A percentile compares a stretch with the other conserved stretches of the same genome.
These are phyloP conservation scores for Diddensiella transvaalensis DNA, from an alignment of 805 yeast species.

Conservation along the genomic window DNA sequence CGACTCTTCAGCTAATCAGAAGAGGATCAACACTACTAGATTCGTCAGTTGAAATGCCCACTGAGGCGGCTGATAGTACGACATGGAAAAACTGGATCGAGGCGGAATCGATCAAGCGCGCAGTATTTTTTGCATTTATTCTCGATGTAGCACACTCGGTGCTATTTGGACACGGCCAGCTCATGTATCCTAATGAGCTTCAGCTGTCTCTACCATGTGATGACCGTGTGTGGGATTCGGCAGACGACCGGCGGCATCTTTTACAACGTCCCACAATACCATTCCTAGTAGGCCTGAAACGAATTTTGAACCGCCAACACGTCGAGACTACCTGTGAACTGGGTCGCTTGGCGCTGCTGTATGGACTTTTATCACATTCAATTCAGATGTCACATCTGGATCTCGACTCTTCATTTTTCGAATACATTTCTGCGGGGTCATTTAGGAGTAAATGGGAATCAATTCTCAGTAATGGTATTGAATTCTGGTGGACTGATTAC, in stretches of 20 bases:
- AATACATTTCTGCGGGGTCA: constrained; percentile 7
- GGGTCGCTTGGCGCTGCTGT: constrained; percentile 61
- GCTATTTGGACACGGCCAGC: constrained; percentile 69
- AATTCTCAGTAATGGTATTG: constrained; percentile 60
- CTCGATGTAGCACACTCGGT: constrained; percentile 75
- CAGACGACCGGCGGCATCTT: constrained; percentile 21
- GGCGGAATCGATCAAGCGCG: constrained; percentile 70
- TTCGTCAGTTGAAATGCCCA: constrained; percentile 26
- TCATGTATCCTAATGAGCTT: constrained; percentile 54
- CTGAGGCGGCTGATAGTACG: constrained; percentile 27
- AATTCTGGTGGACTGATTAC: constrained; percentile 50
- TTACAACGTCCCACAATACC: constrained; percentile 30
- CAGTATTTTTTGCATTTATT: constrained; percentile 77
- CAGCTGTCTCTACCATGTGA: constrained; percentile 60
- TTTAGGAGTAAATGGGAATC: constrained; percentile 59
- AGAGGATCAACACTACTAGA: constrained; percentile 48
- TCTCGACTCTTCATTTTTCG: constrained; percentile 36
- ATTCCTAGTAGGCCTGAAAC: constrained; percentile 56
- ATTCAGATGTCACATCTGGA: constrained; percentile 70
- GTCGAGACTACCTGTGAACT: constrained; percentile 48
- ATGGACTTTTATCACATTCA: constrained; percentile 63
- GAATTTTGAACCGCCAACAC: constrained; percentile 49
- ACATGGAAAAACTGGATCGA: constrained; percentile 67
- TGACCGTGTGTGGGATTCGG: constrained; percentile 52
- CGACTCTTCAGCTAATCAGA: constrained; percentile 71